phyloP scores from a whole-genome alignment of 805 yeast genomes.

The Metschnikowia gelsemii region DNA sequence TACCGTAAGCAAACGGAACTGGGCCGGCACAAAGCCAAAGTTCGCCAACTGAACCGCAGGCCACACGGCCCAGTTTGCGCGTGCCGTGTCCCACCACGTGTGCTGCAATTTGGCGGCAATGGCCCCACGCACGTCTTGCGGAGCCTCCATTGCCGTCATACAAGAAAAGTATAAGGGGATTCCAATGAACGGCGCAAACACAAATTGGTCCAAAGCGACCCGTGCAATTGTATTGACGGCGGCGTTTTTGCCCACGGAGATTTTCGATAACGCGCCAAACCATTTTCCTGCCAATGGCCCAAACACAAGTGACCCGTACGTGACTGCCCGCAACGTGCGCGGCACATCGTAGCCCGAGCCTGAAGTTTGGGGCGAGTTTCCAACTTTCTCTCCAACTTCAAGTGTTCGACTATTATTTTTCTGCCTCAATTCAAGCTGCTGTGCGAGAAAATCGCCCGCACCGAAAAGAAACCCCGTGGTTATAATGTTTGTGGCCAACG shows the following conservation, averaged over 20 bases:
- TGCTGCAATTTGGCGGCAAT: conserved; percentile 44
- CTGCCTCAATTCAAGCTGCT: conserved; percentile 43
- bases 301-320: conserved; percentile 72
- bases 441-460: conserved; percentile 75
- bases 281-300: conserved; percentile 75
- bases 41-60: conserved; percentile 81
- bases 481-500: conserved; percentile 45
- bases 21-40: conserved; percentile 72
- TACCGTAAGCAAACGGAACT: conserved; percentile 64
- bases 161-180: conserved; percentile 69
- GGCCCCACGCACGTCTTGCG: conserved; percentile 36
- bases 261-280: conserved; percentile 53
- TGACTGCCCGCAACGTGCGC: conserved; percentile 61
- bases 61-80: conserved; percentile 85
- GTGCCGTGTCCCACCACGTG: conserved; percentile 66
- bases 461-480: conserved; percentile 64
- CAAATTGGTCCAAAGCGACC: conserved; percentile 67
- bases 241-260: conserved; percentile 38
- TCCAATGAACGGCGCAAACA: conserved; percentile 73
- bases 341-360: conserved; percentile 47
- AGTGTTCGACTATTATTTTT: background rate
- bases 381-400: background rate
- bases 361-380: conserved; percentile 32
- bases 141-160: conserved; percentile 65
- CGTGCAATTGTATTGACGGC: conserved; percentile 32